Conservation (phyloP, 768 basidiomycete species). For the Boletus patriciae region DNA sequence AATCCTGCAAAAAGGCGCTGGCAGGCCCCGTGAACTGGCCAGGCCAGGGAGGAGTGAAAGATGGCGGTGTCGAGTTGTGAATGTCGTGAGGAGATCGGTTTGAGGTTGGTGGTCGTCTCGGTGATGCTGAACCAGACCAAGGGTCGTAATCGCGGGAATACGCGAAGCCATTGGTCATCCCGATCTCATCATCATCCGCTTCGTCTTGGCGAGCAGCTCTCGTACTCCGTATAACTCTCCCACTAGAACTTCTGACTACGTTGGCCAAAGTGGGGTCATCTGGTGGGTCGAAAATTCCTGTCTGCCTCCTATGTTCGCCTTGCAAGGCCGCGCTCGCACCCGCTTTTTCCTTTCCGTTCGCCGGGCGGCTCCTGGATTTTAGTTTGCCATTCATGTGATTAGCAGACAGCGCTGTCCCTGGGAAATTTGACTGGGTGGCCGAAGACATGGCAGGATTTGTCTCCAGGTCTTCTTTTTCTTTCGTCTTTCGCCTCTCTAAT, state of each 20-base stretch:
- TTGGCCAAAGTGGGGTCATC: constrained; percentile 19
- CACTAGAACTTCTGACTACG: constrained; percentile 31
- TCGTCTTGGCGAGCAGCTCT: constrained; percentile 30
- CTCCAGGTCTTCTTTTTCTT: constrained; percentile 56
- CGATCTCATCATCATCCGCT: constrained; percentile 25
- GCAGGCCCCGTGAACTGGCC: constrained; percentile 49
- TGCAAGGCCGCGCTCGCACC: constrained; percentile 33
- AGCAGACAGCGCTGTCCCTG: constrained; percentile 21
- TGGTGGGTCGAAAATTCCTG: constrained; percentile 16
- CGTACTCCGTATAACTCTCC: constrained; percentile 33
- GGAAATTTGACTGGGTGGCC: constrained; percentile 29
- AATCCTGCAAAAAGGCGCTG: constrained; percentile 49
- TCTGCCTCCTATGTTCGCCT: constrained; percentile 24
- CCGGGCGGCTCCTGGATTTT: constrained; percentile 41
- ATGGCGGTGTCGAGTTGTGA: constrained; percentile 19
- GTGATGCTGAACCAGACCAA: constrained; percentile 28
- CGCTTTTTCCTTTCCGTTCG: constrained; percentile 33
- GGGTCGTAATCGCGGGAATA: constrained; percentile 21
- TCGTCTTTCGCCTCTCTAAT: constrained; percentile 51
- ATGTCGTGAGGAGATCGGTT: constrained; percentile 24
- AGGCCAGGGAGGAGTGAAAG: constrained; percentile 32
- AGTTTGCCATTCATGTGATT: constrained; percentile 34
- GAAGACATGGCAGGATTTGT: constrained; percentile 55
- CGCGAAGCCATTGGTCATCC: constrained; percentile 24
- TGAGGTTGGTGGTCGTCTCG: constrained; percentile 17